Evolutionary conservation across 495 filamentous ascomycete species (phyloP), one percentile per base, ranked within the genome.

Genomic region (Hypoxylon fuscum): DNA sequence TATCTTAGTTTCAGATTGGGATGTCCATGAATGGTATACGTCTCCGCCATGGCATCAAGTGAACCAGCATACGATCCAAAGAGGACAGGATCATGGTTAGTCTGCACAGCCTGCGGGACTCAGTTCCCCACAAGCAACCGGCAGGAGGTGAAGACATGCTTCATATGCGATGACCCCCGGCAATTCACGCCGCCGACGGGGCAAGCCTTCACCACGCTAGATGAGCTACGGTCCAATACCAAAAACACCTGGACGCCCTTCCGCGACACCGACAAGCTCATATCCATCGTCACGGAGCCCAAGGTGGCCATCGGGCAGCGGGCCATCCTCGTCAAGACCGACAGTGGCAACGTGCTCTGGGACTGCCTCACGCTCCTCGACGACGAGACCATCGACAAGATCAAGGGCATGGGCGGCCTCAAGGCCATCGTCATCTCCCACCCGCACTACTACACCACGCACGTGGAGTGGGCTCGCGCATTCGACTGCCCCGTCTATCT

Each of bases 371-470:
- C 88, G 2, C 83, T 81, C 46, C 62, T 93, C 5, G 88, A 92
- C 65, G 72, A 79, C 2, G 77, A 77, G 9, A 92, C 88, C 0
- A 72, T 89, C 9, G 46, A 62, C 0, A 53, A 56, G 42, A 79
- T 88, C 56, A 71, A 73, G 7, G 55, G 53, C 6, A 54, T 81
- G 2, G 90, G 90, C 40, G 88, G 87, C 0, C 64, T 93, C 2
- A 74, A 78, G n/a, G 89, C 84, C 0, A 92, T 92, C 32, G 85
- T 92, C 38, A 92, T 94, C 62, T 87, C 83, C 0, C 90, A 94
- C 70, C 90, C 90, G 29, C 90, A 94, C 69, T 94, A 87, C 70
- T 93, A 90, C 72, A 83, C 83, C 12, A 87, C 89, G 8, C 84
- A 90, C 59, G 60, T 86, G 0, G 81, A 85, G 35, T 94, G 90